Conservation (phyloP, 2,329 filamentous ascomycete species). For the Chrysoporthe austroafricana region DNA sequence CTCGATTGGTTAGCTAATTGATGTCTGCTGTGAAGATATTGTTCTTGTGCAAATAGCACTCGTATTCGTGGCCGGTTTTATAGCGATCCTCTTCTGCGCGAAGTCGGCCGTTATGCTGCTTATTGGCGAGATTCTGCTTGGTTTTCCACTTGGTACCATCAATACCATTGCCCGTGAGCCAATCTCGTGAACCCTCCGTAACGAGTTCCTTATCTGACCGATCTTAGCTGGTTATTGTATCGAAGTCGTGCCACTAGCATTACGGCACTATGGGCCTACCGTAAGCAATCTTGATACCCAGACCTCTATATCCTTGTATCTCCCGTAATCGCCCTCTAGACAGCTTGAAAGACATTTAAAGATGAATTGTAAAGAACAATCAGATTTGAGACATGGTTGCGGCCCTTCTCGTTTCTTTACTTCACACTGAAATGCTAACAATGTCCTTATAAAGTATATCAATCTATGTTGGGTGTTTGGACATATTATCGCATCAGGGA, state of each 20-base stretch:
- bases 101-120: conserved; percentile 13
- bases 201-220: neutral
- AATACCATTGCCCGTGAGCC: conserved; percentile 16
- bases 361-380: too few relatives aligned
- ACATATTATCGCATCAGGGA: conserved; percentile 9
- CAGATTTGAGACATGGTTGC: too few relatives aligned
- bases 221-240: conserved; percentile 9
- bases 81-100: conserved; percentile 9
- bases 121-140: conserved; percentile 12
- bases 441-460: neutral
- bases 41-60: conserved; percentile 13
- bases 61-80: conserved; percentile 1
- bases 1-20: neutral
- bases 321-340: neutral
- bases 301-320: neutral
- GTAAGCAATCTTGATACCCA: neutral
- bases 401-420: too few relatives aligned
- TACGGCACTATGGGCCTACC: conserved; percentile 17
- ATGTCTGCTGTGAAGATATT: conserved; percentile 1
- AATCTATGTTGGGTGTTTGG: conserved; percentile 16
- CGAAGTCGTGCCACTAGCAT: conserved; percentile 8
- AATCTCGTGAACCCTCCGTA: too few relatives aligned
- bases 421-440: neutral
- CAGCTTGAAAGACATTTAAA: too few relatives aligned
- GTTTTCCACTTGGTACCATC: conserved; percentile 12